phyloP scores from a whole-genome alignment of 2,329 filamentous ascomycete species.

The Didymella exigua region DNA sequence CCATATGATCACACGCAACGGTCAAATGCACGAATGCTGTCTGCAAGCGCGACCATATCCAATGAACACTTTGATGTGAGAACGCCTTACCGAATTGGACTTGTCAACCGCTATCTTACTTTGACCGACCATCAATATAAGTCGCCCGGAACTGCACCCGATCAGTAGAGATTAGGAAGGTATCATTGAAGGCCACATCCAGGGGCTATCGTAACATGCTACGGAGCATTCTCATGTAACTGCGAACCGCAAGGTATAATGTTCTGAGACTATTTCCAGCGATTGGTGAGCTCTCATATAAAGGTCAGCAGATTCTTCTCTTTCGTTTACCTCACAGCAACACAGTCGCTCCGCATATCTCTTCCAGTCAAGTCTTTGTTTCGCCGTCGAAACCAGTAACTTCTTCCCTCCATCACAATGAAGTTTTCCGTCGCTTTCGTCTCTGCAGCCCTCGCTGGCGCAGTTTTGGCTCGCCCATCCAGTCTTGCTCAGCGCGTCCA shows the following conservation, averaged over 20 bases:
- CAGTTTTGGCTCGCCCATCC: slow-evolving; percentile 21
- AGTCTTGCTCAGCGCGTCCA: slow-evolving; percentile 22
- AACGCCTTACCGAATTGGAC: background rate
- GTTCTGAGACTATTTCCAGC: background rate
- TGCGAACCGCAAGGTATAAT: background rate
- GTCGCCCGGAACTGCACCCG: background rate
- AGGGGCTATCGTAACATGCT: background rate
- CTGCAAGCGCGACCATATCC: background rate
- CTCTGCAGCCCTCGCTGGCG: slow-evolving; percentile 17
- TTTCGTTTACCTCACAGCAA: background rate
- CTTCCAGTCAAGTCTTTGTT: background rate
- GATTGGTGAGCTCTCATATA: background rate
- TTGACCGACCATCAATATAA: background rate
- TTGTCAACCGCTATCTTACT: background rate
- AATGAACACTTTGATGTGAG: background rate
- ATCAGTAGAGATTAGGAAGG: slow-evolving; percentile 14
- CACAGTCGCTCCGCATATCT: background rate
- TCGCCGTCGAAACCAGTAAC: background rate
- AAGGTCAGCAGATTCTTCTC: background rate
- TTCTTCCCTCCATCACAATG: slow-evolving; percentile 9
- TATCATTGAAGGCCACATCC: background rate
- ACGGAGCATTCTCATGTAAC: background rate
- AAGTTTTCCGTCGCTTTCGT: slow-evolving; percentile 22
- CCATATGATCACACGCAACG: background rate
- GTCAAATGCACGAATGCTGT: background rate